Conservation (phyloP, 352 stramenopile species). For the Globisporangium canariense region DNA sequence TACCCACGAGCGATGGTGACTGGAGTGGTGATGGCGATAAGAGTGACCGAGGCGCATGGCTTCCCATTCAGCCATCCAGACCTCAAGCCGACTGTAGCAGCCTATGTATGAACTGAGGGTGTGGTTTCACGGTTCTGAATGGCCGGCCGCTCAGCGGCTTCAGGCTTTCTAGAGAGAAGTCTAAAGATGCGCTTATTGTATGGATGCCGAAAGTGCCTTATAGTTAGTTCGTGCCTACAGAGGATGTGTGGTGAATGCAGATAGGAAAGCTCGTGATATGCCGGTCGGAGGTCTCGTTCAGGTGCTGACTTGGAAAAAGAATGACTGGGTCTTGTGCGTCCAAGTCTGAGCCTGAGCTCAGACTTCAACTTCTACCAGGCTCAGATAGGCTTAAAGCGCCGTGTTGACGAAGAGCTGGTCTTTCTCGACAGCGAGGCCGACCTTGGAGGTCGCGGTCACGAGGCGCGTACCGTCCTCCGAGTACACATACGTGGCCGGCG, state of each 20-base stretch:
- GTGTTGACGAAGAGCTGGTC: conserved; percentile 59
- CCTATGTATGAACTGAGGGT: too few relatives aligned
- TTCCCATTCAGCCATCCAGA: conserved; percentile 5
- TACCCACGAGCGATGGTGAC: background rate
- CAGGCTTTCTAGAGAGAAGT: too few relatives aligned
- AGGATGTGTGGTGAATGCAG: background rate
- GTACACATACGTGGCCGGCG: conserved; percentile 40
- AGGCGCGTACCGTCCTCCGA: conserved; percentile 26
- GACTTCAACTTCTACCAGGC: background rate
- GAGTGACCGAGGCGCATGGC: background rate
- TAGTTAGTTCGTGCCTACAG: background rate
- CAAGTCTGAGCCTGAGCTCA: background rate
- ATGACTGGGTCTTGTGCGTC: background rate
- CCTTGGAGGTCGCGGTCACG: conserved; percentile 48
- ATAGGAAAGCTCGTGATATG: background rate
- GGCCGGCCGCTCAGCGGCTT: too few relatives aligned
- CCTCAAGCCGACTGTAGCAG: background rate
- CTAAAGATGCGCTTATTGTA: too few relatives aligned
- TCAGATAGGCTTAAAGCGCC: conserved; percentile 24
- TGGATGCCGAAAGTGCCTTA: too few relatives aligned
- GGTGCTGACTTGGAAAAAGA: background rate
- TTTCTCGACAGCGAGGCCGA: conserved; percentile 48
- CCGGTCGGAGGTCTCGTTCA: background rate
- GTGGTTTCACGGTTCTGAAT: too few relatives aligned
- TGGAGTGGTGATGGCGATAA: background rate